phyloP scores from a whole-genome alignment of 441 rosid species.

The Adansonia madagascariensis region DNA sequence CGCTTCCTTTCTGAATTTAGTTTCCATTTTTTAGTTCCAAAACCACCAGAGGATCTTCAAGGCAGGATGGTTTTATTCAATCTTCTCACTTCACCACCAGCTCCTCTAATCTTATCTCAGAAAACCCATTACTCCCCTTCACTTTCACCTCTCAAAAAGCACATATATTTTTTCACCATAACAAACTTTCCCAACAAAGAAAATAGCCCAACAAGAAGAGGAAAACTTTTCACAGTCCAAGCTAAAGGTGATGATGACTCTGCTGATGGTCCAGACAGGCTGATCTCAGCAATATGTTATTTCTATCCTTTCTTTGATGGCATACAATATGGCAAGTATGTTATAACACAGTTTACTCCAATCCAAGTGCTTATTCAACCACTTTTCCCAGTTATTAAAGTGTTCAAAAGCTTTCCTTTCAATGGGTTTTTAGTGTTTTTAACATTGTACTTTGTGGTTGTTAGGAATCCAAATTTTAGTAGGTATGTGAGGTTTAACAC shows the following conservation, averaged over 20 bases:
- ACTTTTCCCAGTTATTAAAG: conserved; percentile 73
- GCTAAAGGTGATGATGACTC: conserved; percentile 56
- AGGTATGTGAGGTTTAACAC: conserved; percentile 95
- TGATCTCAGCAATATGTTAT: conserved; percentile 85
- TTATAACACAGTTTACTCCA: conserved; percentile 67
- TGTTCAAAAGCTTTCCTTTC: conserved; percentile 84
- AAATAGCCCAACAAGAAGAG: conserved; percentile 25
- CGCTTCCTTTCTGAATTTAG: not conserved
- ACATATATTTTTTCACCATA: conserved; percentile 32
- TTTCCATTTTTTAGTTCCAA: not conserved
- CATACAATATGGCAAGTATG: conserved; percentile 79
- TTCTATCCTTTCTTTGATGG: conserved; percentile 94
- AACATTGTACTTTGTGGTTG: conserved; percentile 83
- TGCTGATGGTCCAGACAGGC: conserved; percentile 72
- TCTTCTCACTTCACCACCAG: conserved; percentile 41
- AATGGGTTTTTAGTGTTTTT: conserved; percentile 83
- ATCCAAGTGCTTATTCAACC: conserved; percentile 73
- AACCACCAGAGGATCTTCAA: not conserved
- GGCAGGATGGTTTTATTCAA: conserved; percentile 50
- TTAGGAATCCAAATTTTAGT: conserved; percentile 82
- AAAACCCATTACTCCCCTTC: conserved; percentile 28
- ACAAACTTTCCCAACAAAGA: conserved; percentile 21
- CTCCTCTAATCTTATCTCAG: conserved; percentile 39
- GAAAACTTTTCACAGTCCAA: conserved; percentile 39
- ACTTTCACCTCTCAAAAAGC: conserved; percentile 31